These are phyloP conservation scores for Microdochium bolleyi DNA, from an alignment of 2,329 filamentous ascomycete species.

Conservation along the genomic window DNA sequence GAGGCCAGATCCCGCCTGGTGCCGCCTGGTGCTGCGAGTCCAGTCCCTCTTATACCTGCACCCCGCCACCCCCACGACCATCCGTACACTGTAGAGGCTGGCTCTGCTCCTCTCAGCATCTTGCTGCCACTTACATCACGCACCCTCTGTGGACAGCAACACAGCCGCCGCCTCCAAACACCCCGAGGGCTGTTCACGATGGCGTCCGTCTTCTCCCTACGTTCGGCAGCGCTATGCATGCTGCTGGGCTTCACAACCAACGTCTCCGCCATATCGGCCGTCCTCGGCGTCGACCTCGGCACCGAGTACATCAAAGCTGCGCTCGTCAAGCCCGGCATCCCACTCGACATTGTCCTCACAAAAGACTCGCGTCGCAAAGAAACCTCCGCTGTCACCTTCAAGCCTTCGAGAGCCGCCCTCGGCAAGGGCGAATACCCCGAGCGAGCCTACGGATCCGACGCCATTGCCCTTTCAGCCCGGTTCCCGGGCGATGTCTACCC, in stretches of 20 bases:
- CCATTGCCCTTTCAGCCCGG: conserved; percentile 74
- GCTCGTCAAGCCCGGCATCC: conserved; percentile 92
- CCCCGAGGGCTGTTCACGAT: conserved; percentile 22
- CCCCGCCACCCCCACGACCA: neutral
- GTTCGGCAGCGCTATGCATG: conserved; percentile 26
- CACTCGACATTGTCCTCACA: conserved; percentile 93
- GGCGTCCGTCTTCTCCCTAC: conserved; percentile 25
- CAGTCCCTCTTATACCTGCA: conserved; percentile 1
- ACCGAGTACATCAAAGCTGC: conserved; percentile 96
- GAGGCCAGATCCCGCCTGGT: neutral
- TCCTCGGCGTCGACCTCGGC: conserved; percentile 87
- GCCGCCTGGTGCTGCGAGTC: conserved; percentile 4
- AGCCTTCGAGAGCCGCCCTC: conserved; percentile 63
- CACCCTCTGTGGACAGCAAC: neutral
- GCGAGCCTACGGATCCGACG: conserved; percentile 85
- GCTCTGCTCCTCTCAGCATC: neutral
- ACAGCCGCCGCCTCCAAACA: conserved; percentile 17
- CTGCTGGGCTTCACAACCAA: conserved; percentile 36
- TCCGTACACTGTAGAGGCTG: neutral
- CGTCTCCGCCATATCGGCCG: conserved; percentile 55
- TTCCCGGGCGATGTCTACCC: conserved; percentile 92
- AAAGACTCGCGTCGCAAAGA: conserved; percentile 98
- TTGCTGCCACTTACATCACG: neutral
- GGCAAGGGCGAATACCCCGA: conserved; percentile 70
- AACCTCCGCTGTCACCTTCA: conserved; percentile 83